Evolutionary conservation across 306 rosid genomes (phyloP), one percentile per base, ranked within the genome.

Genomic region (Dalbergia cochinchinensis): DNA sequence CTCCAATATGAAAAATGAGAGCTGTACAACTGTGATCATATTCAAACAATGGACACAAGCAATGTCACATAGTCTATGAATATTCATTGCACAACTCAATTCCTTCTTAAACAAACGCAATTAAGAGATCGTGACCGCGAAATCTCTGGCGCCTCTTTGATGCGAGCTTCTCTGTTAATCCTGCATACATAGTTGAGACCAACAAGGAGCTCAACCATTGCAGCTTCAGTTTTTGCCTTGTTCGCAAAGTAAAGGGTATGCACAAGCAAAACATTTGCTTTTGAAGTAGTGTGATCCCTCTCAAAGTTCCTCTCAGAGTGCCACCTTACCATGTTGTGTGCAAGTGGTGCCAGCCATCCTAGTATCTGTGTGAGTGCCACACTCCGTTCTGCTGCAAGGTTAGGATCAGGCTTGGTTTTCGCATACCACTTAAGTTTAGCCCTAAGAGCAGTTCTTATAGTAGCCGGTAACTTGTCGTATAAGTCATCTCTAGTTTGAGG

Each of bases 311-410:
- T 84, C 85, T 85, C 96, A 12, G 89, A 93, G 82, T 95, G 83
- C 98, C 98, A 95, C 66, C 74, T 72, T n/a, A 80, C 65, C 92
- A 64, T 93, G 85, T 89, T 90, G 74, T 86, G 94, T 71, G 99
- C 99, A 4, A 93, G 82, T 1, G 98, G 98, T 11, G 82, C 90
- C 68, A 95, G 83, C 99, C 97, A 89, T 31, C 88, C 94, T 80
- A 95, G 70, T 31, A 87, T 90, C 39, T 78, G 88, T 12, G 37
- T 10, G 3, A 89, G 64, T 0, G 85, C 89, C 48, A 58, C 19
- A 1, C 76, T 78, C 94, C 92, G 89, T 69, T 89, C 92, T 26
- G 62, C 83, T 41, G 80, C 90, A 42, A 88, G 76, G 55, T 73
- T 84, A 53, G 86, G 86, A 68, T 81, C 76, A 37, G 81, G 81